Conservation (phyloP, 1,284 basidiomycete genomes). For the Rhodotorula sp. region DNA sequence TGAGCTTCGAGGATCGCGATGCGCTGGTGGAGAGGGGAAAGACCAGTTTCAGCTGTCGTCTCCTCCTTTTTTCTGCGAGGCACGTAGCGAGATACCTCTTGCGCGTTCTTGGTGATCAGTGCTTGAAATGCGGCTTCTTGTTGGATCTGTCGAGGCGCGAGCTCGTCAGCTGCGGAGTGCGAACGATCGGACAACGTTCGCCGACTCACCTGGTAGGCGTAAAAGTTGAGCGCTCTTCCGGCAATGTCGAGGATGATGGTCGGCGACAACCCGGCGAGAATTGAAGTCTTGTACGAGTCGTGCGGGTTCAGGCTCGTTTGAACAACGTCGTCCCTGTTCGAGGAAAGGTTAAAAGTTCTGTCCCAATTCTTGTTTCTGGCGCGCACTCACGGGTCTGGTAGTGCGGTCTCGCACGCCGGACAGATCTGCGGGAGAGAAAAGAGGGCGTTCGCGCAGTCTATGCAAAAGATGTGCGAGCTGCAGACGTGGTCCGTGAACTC, state of each 20-base stretch:
- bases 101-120: conserved; percentile 27
- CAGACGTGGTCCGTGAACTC: too few relatives aligned
- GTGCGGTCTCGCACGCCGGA: conserved; percentile 73
- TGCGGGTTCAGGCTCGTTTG: conserved; percentile 19
- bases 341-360: background rate
- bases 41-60: too few relatives aligned
- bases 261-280: conserved; percentile 62
- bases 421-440: conserved; percentile 71
- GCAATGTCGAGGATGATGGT: conserved; percentile 57
- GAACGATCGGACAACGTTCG: background rate
- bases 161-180: fast-evolving
- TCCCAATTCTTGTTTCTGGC: background rate
- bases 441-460: conserved; percentile 76
- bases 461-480: conserved; percentile 50
- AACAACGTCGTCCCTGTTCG: conserved; percentile 71
- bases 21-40: conserved; percentile 7
- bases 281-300: conserved; percentile 31
- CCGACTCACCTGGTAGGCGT: conserved; percentile 23
- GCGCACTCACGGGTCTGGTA: conserved; percentile 66
- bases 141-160: conserved; percentile 5
- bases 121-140: conserved; percentile 32
- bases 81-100: conserved; percentile 13
- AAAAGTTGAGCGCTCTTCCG: conserved; percentile 35
- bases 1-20: conserved; percentile 25
- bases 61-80: too few relatives aligned